Percentiles rank a stretch among this genome's conserved stretches.
These are phyloP conservation scores for Aspergillus tanneri DNA, from an alignment of 2,329 filamentous ascomycete genomes.

Conservation along the genomic window DNA sequence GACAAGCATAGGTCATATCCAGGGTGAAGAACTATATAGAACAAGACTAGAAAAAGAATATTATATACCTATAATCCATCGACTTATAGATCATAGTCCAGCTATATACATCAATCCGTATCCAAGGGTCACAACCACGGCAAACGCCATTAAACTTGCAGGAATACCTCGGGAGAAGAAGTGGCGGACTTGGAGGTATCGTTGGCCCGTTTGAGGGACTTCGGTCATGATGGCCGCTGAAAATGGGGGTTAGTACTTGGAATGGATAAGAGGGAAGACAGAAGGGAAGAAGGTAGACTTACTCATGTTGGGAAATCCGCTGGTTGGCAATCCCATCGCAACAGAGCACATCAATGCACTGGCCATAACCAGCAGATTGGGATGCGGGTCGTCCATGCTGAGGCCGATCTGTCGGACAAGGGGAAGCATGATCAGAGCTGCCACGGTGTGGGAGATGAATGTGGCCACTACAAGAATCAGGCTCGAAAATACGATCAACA, in stretches of 20 bases:
- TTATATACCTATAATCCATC: too few relatives aligned
- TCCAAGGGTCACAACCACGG: slow-evolving; percentile 81
- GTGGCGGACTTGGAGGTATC: slow-evolving; percentile 88
- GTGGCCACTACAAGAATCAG: slow-evolving; percentile 91
- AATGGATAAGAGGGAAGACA: slow-evolving; percentile 16
- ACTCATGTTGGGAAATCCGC: slow-evolving; percentile 99
- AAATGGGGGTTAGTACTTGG: slow-evolving; percentile 14
- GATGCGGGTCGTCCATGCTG: slow-evolving; percentile 83
- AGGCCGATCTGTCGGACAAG: slow-evolving; percentile 83
- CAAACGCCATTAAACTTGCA: slow-evolving; percentile 75
- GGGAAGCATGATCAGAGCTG: slow-evolving; percentile 89
- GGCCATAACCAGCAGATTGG: slow-evolving; percentile 93
- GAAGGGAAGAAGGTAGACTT: slow-evolving; percentile 48
- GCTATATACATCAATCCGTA: slow-evolving; percentile 84
- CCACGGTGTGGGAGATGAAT: slow-evolving; percentile 97
- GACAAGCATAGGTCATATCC: too few relatives aligned
- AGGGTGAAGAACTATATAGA: too few relatives aligned
- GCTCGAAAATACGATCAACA: slow-evolving; percentile 79
- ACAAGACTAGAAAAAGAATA: too few relatives aligned
- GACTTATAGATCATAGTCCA: slow-evolving; percentile 53
- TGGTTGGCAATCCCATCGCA: slow-evolving; percentile 95
- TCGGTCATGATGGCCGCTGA: slow-evolving; percentile 98
- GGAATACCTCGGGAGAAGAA: slow-evolving; percentile 94
- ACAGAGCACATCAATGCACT: slow-evolving; percentile 94
- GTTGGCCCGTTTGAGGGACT: slow-evolving; percentile 81